Conservation (phyloP, 1,284 basidiomycete species). For the Ganoderma lingzhi region DNA sequence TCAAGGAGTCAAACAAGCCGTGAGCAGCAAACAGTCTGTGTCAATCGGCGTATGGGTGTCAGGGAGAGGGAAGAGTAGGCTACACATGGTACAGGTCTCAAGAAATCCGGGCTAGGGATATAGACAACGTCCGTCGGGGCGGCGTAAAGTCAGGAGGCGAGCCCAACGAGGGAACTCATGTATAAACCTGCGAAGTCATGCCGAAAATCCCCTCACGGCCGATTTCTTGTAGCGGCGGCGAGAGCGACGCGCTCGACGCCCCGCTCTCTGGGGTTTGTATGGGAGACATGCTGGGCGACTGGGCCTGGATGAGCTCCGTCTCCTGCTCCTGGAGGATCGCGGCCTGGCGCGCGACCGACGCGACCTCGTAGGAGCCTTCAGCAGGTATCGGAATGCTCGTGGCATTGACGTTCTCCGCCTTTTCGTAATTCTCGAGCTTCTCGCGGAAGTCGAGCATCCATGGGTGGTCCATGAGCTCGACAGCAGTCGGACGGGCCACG, state of each 20-base stretch:
- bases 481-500: slow-evolving; percentile 83
- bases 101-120: neutral
- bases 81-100: slow-evolving; percentile 14
- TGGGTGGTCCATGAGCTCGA: slow-evolving; percentile 87
- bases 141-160: slow-evolving; percentile 11
- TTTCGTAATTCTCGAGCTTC: slow-evolving; percentile 71
- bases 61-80: slow-evolving; percentile 14
- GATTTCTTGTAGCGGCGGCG: slow-evolving; percentile 5
- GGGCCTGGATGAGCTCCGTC: slow-evolving; percentile 56
- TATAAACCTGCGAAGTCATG: neutral
- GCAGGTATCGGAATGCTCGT: slow-evolving; percentile 55
- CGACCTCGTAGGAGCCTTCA: slow-evolving; percentile 56
- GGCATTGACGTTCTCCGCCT: slow-evolving; percentile 60
- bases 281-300: slow-evolving; percentile 43
- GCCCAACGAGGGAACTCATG: slow-evolving; percentile 14
- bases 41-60: neutral
- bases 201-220: neutral
- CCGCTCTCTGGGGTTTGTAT: slow-evolving; percentile 38
- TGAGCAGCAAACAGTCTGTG: neutral
- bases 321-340: slow-evolving; percentile 68
- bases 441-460: slow-evolving; percentile 91
- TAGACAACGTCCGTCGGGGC: slow-evolving; percentile 12
- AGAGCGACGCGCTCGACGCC: slow-evolving; percentile 22
- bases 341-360: slow-evolving; percentile 63
- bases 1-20: neutral